Percentiles rank a stretch among this genome's conserved stretches.
These are phyloP conservation scores for Aspergillus sp. DNA, from an alignment of 2,329 filamentous ascomycete species.

Conservation along the genomic window DNA sequence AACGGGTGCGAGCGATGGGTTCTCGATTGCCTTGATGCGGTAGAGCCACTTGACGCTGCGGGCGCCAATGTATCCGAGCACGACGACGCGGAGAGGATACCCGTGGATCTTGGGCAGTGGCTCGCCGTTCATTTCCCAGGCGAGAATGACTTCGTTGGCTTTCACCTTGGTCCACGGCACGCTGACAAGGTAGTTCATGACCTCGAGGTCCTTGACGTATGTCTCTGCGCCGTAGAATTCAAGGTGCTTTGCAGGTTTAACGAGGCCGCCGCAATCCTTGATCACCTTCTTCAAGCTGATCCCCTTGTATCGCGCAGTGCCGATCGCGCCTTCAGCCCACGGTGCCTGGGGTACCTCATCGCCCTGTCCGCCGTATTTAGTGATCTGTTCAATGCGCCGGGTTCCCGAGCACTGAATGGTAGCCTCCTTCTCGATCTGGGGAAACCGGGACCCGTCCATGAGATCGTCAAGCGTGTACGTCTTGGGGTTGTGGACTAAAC, in stretches of 20 bases:
- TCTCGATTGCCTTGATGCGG: conserved; percentile 63
- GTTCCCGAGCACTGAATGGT: conserved; percentile 73
- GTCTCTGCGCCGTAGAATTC: conserved; percentile 74
- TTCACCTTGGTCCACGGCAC: conserved; percentile 72
- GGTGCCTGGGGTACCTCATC: conserved; percentile 59
- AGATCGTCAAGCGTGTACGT: conserved; percentile 62
- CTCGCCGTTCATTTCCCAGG: conserved; percentile 74
- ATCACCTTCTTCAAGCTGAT: conserved; percentile 71
- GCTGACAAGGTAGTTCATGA: conserved; percentile 69
- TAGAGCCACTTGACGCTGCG: conserved; percentile 68
- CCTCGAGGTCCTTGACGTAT: conserved; percentile 70
- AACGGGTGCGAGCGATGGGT: conserved; percentile 63
- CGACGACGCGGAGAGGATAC: conserved; percentile 64
- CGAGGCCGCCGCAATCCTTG: conserved; percentile 69
- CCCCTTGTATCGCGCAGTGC: conserved; percentile 66
- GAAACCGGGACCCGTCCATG: conserved; percentile 57
- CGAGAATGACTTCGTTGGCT: conserved; percentile 67
- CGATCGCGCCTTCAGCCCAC: conserved; percentile 71
- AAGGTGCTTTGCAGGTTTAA: conserved; percentile 61
- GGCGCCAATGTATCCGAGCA: conserved; percentile 70
- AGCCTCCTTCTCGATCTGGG: conserved; percentile 59
- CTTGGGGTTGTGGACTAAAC: conserved; percentile 60
- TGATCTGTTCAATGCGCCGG: conserved; percentile 70
- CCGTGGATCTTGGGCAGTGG: conserved; percentile 69
- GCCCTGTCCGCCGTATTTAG: conserved; percentile 67